Evolutionary conservation across 805 yeast species (phyloP).

Genomic region (Ogataea pignaliae): DNA sequence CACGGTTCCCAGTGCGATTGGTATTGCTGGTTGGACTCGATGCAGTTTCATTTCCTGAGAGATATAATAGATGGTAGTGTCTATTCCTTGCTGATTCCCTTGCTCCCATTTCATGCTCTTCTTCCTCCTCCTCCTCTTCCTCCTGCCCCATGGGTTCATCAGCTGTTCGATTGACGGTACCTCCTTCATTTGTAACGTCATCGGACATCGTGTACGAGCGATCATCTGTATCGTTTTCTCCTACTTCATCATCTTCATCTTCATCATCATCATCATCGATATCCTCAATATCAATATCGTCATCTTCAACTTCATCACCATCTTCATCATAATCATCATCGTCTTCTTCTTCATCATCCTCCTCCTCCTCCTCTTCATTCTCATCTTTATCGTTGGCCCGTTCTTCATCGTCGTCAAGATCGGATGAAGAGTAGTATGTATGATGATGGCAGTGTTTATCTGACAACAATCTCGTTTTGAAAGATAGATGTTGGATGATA

Average conservation of each 20-base stretch:
- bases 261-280: too few relatives aligned
- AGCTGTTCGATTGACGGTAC: too few relatives aligned
- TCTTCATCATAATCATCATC: conserved; percentile 3
- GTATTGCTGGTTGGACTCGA: too few relatives aligned
- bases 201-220: neutral
- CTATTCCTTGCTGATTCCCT: neutral
- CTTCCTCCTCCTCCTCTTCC: neutral
- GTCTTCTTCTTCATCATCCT: conserved; percentile 1
- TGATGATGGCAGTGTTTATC: conserved; percentile 12
- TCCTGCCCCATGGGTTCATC: too few relatives aligned
- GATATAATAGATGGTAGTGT: neutral
- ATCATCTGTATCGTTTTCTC: too few relatives aligned
- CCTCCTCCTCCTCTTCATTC: neutral
- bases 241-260: too few relatives aligned
- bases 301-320: conserved; percentile 1
- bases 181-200: neutral
- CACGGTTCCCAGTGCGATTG: too few relatives aligned
- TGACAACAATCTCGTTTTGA: conserved; percentile 8
- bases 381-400: conserved; percentile 12
- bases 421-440: conserved; percentile 6
- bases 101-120: neutral
- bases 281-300: too few relatives aligned
- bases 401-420: conserved; percentile 9
- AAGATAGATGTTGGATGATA: conserved; percentile 5
- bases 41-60: too few relatives aligned